phyloP scores from a whole-genome alignment of 768 basidiomycete species.

The Suillus cothurnatus region DNA sequence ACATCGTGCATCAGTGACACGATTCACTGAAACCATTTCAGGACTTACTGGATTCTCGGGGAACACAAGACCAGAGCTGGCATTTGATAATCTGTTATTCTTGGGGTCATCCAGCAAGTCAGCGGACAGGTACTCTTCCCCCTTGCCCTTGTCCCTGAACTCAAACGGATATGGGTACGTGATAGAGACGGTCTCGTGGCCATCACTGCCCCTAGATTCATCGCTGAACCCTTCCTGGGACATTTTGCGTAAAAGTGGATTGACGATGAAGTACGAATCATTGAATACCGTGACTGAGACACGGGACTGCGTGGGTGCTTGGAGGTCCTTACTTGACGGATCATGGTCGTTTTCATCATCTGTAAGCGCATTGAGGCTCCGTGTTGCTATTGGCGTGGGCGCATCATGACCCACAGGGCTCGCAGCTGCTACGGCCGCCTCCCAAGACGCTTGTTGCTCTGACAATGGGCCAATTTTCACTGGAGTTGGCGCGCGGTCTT shows the following conservation, averaged over 20 bases:
- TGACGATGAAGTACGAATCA: not conserved
- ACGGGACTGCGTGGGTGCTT: conserved; percentile 1
- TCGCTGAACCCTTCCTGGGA: not conserved
- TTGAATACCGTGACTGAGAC: not conserved
- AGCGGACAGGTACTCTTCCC: not conserved
- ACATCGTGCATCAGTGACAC: not conserved
- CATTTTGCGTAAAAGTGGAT: conserved; percentile 6
- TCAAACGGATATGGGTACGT: not conserved
- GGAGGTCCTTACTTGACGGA: not conserved
- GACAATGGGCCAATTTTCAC: not conserved
- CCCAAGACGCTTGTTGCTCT: conserved; percentile 10
- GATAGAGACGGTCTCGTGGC: conserved; percentile 3
- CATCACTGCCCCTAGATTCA: conserved; percentile 2
- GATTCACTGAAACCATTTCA: not conserved
- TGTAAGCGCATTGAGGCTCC: not conserved
- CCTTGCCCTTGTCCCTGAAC: not conserved
- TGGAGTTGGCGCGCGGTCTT: not conserved
- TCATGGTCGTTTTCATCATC: not conserved
- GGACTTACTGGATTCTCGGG: conserved; percentile 11
- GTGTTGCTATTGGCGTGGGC: not conserved
- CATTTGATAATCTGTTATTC: conserved; percentile 12
- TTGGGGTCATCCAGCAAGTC: not conserved
- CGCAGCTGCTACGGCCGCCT: conserved; percentile 8
- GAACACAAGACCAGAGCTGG: conserved; percentile 7
- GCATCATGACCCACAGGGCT: conserved; percentile 1